Conservation (phyloP, 768 basidiomycete species). For the Tricholoma saponaceum region DNA sequence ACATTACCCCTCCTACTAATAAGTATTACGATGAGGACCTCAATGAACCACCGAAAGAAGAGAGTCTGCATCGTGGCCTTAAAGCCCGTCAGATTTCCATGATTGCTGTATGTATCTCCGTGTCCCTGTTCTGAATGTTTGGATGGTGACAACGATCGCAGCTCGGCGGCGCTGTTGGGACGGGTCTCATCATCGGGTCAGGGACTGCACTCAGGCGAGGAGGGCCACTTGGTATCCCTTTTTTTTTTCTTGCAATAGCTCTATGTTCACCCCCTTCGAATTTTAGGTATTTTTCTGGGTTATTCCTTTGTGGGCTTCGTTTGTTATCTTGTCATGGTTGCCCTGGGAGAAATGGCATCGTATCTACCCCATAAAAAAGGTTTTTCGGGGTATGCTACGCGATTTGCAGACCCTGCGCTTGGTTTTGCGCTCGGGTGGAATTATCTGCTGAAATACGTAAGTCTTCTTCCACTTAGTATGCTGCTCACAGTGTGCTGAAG, state of each 20-base stretch:
- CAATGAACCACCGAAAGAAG: slow-evolving; percentile 29
- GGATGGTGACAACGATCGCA: slow-evolving; percentile 8
- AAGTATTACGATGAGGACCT: slow-evolving; percentile 22
- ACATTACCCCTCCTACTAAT: slow-evolving; percentile 12
- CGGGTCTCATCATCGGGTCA: slow-evolving; percentile 54
- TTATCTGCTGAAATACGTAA: slow-evolving; percentile 53
- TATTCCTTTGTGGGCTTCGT: slow-evolving; percentile 51
- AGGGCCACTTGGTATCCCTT: slow-evolving; percentile 43
- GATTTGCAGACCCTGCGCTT: slow-evolving; percentile 64
- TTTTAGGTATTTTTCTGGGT: slow-evolving; percentile 26
- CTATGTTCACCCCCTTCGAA: neutral
- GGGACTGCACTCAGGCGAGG: slow-evolving; percentile 55
- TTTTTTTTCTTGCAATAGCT: neutral
- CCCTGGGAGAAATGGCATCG: slow-evolving; percentile 48
- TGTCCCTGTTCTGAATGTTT: neutral
- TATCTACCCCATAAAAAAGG: slow-evolving; percentile 60
- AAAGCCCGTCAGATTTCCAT: slow-evolving; percentile 52
- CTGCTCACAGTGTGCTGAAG: slow-evolving; percentile 3
- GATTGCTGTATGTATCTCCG: slow-evolving; percentile 39
- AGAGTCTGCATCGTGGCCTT: slow-evolving; percentile 44
- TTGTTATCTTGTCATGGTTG: slow-evolving; percentile 58
- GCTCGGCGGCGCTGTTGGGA: slow-evolving; percentile 50
- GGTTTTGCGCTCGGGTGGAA: slow-evolving; percentile 68
- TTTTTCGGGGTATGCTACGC: slow-evolving; percentile 55
- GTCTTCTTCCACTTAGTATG: slow-evolving; percentile 10